A percentile compares a stretch with the other conserved stretches of the same genome.
Evolutionary conservation across 257 asterid species (phyloP).

Genomic region (Pogostemon cablin): DNA sequence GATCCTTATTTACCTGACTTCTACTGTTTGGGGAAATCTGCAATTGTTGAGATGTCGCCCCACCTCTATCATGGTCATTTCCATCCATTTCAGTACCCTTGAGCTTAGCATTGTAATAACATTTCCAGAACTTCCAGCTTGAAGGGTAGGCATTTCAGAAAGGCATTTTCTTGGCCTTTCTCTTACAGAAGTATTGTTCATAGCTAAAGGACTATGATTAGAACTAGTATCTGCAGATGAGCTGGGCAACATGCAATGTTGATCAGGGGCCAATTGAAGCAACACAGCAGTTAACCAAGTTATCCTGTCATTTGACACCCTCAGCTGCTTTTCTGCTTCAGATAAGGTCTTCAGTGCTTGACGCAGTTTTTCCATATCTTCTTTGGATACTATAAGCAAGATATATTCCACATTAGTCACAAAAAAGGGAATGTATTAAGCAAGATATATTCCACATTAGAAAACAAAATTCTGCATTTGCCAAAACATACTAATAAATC

Average conservation of each 20-base stretch:
- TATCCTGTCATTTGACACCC: constrained; percentile 78
- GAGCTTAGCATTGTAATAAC: constrained; percentile 39
- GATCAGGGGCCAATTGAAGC: constrained; percentile 96
- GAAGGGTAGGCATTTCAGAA: constrained; percentile 46
- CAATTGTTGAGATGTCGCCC: constrained; percentile 40
- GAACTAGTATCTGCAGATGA: constrained; percentile 75
- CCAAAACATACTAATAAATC: not conserved
- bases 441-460: constrained; percentile 21
- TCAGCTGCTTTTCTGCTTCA: constrained; percentile 97
- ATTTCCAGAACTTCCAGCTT: constrained; percentile 48
- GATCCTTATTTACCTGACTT: constrained; percentile 36
- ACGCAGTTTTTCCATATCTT: constrained; percentile 90
- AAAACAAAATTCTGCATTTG: not conserved
- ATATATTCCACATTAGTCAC: constrained; percentile 21
- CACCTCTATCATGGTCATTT: constrained; percentile 38
- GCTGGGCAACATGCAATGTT: constrained; percentile 66
- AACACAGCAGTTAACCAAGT: constrained; percentile 98
- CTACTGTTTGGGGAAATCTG: constrained; percentile 37
- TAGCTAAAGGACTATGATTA: constrained; percentile 62
- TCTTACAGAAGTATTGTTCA: constrained; percentile 41
- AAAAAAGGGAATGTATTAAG: not conserved
- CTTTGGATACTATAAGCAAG: constrained; percentile 64
- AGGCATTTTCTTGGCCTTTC: constrained; percentile 63
- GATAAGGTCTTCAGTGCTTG: constrained; percentile 89
- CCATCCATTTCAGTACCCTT: constrained; percentile 36